Base-by-base conservation (phyloP, 805 yeast genomes). In the Danielia oregonensis region DNA sequence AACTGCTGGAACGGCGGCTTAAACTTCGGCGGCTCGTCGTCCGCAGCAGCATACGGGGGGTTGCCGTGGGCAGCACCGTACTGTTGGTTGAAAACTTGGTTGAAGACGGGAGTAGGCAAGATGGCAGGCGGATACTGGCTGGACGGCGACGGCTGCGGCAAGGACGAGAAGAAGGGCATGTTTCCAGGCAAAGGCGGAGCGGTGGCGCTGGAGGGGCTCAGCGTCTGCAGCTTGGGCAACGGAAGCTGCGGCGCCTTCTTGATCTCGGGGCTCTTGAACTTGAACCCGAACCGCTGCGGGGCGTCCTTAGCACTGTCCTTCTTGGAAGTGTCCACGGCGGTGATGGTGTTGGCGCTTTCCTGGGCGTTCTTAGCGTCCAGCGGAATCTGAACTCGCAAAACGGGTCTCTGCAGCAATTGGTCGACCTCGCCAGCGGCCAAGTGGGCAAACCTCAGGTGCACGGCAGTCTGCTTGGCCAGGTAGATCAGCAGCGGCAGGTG, bases 321-420 rank as follows among this genome's bases (percentile, higher is more conserved):
- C 12, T 27, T 35, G 3, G 39, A 44, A 23, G 55, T 45, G 38
- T 66, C 63, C 9, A 68, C 30, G 1, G 77, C 76, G 4, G 78
- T 67, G 16, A 72, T 49, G 0, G 78, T 69, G 17, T 64, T 48
- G 33, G 73, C 67, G 48, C 73, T 55, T 52, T 68, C 66, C 6
- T 32, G 22, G 24, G 35, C 36, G 1, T 56, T 49, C 35, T 63
- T 62, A 34, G 61, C 42, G 49, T 69, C 76, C 4, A 61, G 63
- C 1, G 87, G 87, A n/a, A 81, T 81, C 45, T 78, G 78, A 8
- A 81, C 80, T 36, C 85, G 57, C 29, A 81, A 57, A 1, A 79
- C 69, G 1, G 87, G 87, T 39, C 87, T 57, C 31, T 43, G 51
- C 41, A 46, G 48, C 24, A 18, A 16, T 12, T 46, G 48, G 11